Percentiles rank a stretch among this genome's conserved stretches.
These are phyloP conservation scores for Fennellomyces sp. DNA, from an alignment of 371 early-diverging fungal species.

Conservation along the genomic window DNA sequence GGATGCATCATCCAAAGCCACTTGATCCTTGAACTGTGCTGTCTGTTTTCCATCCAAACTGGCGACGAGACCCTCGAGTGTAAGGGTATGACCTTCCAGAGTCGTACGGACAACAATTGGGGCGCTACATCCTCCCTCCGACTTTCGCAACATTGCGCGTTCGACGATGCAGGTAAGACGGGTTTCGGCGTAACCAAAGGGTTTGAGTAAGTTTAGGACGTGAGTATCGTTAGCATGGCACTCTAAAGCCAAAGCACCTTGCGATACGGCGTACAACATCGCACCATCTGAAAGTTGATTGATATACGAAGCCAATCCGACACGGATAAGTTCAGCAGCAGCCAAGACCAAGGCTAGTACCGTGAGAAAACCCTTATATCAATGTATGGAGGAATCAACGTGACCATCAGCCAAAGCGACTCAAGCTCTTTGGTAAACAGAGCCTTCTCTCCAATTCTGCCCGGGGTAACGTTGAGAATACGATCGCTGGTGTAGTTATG, in stretches of 20 bases:
- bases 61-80: slow-evolving; percentile 66
- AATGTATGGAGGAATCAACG: slow-evolving; percentile 92
- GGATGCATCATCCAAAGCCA: slow-evolving; percentile 35
- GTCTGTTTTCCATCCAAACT: slow-evolving; percentile 70
- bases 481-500: slow-evolving; percentile 91
- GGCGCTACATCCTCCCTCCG: slow-evolving; percentile 97
- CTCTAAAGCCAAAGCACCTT: slow-evolving; percentile 93
- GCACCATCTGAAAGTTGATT: slow-evolving; percentile 66
- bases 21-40: slow-evolving; percentile 48
- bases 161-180: slow-evolving; percentile 79
- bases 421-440: slow-evolving; percentile 97
- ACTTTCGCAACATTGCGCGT: slow-evolving; percentile 82
- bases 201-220: slow-evolving; percentile 47
- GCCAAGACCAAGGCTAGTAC: slow-evolving; percentile 87
- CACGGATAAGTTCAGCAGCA: slow-evolving; percentile 83
- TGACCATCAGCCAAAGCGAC: slow-evolving; percentile 68
- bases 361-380: slow-evolving; percentile 96
- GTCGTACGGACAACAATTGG: slow-evolving; percentile 90
- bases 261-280: slow-evolving; percentile 92
- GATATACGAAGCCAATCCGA: slow-evolving; percentile 73
- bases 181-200: slow-evolving; percentile 71
- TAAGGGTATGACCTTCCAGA: slow-evolving; percentile 48
- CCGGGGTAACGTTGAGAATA: slow-evolving; percentile 82
- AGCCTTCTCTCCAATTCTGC: slow-evolving; percentile 91
- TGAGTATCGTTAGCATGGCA: slow-evolving; percentile 71